These are phyloP conservation scores for Chaetomium sp. DNA, from an alignment of 2,329 filamentous ascomycete species.

Conservation along the genomic window DNA sequence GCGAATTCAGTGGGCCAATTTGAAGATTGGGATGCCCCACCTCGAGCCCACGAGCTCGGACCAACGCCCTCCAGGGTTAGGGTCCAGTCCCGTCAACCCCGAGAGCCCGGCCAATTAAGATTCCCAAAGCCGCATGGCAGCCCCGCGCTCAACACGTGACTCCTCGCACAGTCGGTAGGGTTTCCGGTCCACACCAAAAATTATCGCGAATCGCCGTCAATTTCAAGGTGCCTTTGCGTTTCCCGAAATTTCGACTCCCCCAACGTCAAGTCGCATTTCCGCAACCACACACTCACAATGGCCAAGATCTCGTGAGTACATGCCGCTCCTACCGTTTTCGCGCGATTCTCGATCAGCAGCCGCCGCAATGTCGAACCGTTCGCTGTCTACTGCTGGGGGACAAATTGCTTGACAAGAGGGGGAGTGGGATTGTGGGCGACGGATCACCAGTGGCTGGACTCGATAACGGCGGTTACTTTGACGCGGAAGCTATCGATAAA, in stretches of 20 bases:
- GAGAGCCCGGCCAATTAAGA: not conserved
- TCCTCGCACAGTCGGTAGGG: conserved; percentile 23
- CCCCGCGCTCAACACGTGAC: conserved; percentile 20
- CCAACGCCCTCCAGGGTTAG: conserved; percentile 9
- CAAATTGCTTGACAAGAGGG: conserved; percentile 9
- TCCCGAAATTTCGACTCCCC: conserved; percentile 26
- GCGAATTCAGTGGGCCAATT: no score
- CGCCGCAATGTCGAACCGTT: conserved; percentile 10
- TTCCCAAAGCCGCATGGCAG: no score
- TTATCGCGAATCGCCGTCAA: conserved; percentile 24
- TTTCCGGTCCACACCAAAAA: conserved; percentile 28
- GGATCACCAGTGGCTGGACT: not conserved
- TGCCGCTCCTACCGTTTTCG: conserved; percentile 14
- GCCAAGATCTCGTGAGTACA: conserved; percentile 56
- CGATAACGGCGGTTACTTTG: not conserved
- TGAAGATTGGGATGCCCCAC: no score
- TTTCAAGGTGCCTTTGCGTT: conserved; percentile 20
- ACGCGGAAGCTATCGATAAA: conserved; percentile 4
- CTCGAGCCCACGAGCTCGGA: no score
- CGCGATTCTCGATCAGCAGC: conserved; percentile 14
- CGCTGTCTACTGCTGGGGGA: conserved; percentile 5
- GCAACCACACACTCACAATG: conserved; percentile 47
- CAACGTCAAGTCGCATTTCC: conserved; percentile 26
- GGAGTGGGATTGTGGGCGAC: not conserved
- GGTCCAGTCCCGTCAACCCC: not conserved